Evolutionary conservation across 1,284 basidiomycete species (phyloP).

Genomic region (Fomitiporia mediterranea): DNA sequence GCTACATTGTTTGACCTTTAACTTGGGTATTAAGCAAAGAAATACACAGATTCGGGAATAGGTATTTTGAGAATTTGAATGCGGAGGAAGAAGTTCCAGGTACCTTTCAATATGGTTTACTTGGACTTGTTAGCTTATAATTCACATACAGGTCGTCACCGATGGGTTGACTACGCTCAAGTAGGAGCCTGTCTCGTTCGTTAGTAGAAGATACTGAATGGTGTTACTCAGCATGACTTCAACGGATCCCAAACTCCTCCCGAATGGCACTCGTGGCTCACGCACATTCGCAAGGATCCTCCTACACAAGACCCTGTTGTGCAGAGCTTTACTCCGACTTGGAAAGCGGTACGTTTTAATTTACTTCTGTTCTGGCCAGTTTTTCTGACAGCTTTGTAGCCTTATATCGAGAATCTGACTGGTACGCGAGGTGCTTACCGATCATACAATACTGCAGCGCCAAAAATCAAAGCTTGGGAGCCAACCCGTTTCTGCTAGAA

Average conservation of each 20-base stretch:
- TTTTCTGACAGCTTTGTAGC: constrained; percentile 37
- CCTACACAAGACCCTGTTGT: constrained; percentile 74
- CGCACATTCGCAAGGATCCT: constrained; percentile 81
- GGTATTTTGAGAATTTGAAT: constrained; percentile 88
- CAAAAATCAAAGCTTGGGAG: constrained; percentile 82
- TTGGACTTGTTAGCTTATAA: background rate
- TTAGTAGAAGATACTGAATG: background rate
- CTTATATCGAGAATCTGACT: constrained; percentile 82
- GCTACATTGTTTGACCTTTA: background rate
- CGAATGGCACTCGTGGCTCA: constrained; percentile 94
- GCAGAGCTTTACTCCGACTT: constrained; percentile 63
- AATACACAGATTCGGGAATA: constrained; percentile 82
- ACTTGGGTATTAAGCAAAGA: background rate
- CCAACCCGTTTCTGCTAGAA: constrained; percentile 62
- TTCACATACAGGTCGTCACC: constrained; percentile 65
- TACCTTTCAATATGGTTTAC: constrained; percentile 26
- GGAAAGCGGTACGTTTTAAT: constrained; percentile 71
- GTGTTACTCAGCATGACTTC: constrained; percentile 62
- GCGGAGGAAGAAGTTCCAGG: constrained; percentile 82
- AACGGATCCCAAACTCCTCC: constrained; percentile 88
- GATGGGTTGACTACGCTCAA: constrained; percentile 91
- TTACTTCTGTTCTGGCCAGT: background rate
- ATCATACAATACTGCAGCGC: constrained; percentile 80
- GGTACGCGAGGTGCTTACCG: constrained; percentile 87
- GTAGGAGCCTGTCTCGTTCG: constrained; percentile 34